Base-by-base conservation (phyloP, 371 early-diverging fungal species). In the Apophysomyces sp. region DNA sequence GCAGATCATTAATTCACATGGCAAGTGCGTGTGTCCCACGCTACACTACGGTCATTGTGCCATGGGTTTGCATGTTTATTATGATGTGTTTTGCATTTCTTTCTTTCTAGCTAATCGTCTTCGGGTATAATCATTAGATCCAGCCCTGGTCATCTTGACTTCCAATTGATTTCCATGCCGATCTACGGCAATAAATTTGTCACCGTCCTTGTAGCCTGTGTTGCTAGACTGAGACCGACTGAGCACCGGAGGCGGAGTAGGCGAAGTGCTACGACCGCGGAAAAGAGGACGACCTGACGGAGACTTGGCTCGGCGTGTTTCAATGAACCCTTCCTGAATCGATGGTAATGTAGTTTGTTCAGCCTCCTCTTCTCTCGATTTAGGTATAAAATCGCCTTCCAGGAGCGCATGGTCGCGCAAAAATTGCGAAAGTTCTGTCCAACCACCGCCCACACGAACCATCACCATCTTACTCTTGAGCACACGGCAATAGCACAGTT, bases 391-490 rank as follows among this genome's bases (percentile, higher is more conserved):
- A 44, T 77, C 69, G 15, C 78, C 71, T 52, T 80, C 81, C 29
- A 80, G 34, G 3, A 80, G 44, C 0, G 76, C 72, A 57, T 80
- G 81, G 13, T 80, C 81, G 26, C 76, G 63, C 31, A 80, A 65
- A 29, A 80, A 80, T 29, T 86, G 86, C 15, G 89, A 87, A 13
- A 89, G 63, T 57, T 89, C 89, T 4, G 74, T 79, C 92, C 92
- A 92, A 18, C 92, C 92, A 61, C 92, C 92, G 13, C 92, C 92
- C 1, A 92, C 88, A 29, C 92, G 85, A 28, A 92, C 90, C 90
- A 92, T 89, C 34, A 92, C 90, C 79, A 85, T 84, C 2, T 85
- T 77, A 52, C 84, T 84, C 49, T 84, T 71, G 39, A 92, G 68
- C 29, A 90, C 82, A 54, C 90, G 87, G 55, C 92, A 92, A 63